These are phyloP conservation scores for Solanum pimpinellifolium DNA, from an alignment of 257 asterid genomes.

Conservation along the genomic window DNA sequence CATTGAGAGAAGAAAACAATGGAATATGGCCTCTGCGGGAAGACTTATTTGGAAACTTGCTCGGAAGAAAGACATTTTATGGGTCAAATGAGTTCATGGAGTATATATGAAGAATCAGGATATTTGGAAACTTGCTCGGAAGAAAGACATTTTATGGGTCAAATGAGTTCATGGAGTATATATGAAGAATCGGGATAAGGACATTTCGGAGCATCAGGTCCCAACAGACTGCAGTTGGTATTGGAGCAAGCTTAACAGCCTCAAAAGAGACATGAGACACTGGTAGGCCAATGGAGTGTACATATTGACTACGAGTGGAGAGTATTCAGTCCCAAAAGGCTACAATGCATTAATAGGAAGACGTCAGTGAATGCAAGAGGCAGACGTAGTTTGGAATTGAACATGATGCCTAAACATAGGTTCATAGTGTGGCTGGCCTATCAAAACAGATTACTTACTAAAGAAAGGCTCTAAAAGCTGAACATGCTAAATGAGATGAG, in stretches of 20 bases:
- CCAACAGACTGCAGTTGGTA: too few relatives aligned
- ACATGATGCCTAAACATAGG: background rate
- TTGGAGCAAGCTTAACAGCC: background rate
- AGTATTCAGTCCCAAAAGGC: background rate
- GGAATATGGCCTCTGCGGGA: background rate
- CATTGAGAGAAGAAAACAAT: background rate
- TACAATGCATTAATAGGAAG: background rate
- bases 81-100: background rate
- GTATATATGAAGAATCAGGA: background rate
- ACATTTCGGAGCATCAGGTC: too few relatives aligned
- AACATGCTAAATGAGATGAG: background rate
- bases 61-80: background rate
- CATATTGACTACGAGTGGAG: background rate
- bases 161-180: background rate
- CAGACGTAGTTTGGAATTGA: background rate
- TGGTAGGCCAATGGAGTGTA: background rate
- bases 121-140: background rate
- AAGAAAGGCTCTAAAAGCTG: background rate
- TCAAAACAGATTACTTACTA: background rate
- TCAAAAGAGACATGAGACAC: background rate
- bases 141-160: background rate
- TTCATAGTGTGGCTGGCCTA: background rate
- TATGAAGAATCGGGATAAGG: background rate
- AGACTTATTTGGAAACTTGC: background rate
- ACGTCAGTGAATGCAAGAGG: background rate